phyloP scores from a whole-genome alignment of 1,284 basidiomycete species.

The Cutaneotrichosporon cavernicola region DNA sequence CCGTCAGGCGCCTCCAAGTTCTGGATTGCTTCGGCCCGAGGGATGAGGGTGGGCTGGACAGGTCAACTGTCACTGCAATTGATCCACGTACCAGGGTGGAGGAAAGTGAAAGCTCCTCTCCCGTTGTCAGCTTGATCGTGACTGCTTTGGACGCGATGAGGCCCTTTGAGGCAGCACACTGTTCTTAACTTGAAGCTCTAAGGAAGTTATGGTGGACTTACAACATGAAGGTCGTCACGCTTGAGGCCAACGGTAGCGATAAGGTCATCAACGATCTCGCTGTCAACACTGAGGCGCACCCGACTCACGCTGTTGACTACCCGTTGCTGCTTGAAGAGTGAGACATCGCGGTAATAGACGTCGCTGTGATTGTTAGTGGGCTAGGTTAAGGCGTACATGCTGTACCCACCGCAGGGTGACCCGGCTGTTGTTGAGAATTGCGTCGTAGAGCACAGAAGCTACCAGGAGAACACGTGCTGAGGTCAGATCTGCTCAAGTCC shows the following conservation, averaged over 20 bases:
- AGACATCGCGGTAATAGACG: conserved; percentile 78
- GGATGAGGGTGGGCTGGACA: conserved; percentile 68
- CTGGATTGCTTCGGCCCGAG: conserved; percentile 67
- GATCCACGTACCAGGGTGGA: conserved; percentile 59
- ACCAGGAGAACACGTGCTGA: conserved; percentile 38
- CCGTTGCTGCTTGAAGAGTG: conserved; percentile 69
- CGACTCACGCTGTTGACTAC: conserved; percentile 67
- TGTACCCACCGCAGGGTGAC: conserved; percentile 41
- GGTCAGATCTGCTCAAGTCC: neutral
- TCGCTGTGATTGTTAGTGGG: conserved; percentile 60
- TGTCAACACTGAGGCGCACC: conserved; percentile 11
- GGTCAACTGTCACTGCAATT: neutral
- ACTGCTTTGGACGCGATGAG: conserved; percentile 70
- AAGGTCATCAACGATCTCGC: conserved; percentile 79
- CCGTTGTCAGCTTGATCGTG: conserved; percentile 60
- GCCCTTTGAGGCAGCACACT: conserved; percentile 86
- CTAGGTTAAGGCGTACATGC: neutral
- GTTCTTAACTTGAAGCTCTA: conserved; percentile 20
- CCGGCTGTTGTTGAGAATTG: conserved; percentile 30
- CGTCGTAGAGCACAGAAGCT: conserved; percentile 39
- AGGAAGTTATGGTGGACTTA: conserved; percentile 50
- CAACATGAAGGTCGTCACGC: conserved; percentile 75
- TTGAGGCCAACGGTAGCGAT: conserved; percentile 73
- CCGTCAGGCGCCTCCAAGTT: conserved; percentile 59
- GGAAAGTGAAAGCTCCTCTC: conserved; percentile 58